Percentiles rank a stretch among this genome's conserved stretches.
Evolutionary conservation across 106 monocot genomes (phyloP).

Genomic region (Phalaenopsis equestris): DNA sequence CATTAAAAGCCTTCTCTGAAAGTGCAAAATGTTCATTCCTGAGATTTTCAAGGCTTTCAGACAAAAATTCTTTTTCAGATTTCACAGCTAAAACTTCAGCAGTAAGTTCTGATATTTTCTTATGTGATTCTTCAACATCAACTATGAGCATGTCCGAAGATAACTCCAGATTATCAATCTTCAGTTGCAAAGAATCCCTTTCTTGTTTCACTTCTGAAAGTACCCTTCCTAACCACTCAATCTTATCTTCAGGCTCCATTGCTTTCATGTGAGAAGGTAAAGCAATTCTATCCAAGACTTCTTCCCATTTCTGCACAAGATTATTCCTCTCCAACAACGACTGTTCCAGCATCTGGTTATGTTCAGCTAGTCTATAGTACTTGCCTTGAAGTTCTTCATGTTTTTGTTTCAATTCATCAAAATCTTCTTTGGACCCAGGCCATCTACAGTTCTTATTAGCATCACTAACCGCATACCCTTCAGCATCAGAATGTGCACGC

Average conservation of each 20-base stretch:
- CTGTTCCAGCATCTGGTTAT: conserved; percentile 92
- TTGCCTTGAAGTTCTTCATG: conserved; percentile 66
- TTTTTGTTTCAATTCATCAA: conserved; percentile 59
- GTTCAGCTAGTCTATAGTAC: conserved; percentile 84
- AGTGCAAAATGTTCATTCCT: conserved; percentile 47
- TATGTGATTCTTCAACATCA: conserved; percentile 65
- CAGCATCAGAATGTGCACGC: conserved; percentile 41
- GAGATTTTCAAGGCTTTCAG: conserved; percentile 56
- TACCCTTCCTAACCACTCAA: conserved; percentile 59
- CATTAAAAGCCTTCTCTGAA: conserved; percentile 53
- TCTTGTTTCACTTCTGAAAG: conserved; percentile 54
- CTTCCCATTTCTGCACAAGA: conserved; percentile 80
- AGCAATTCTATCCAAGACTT: conserved; percentile 53
- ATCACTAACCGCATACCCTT: conserved; percentile 20
- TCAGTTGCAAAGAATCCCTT: conserved; percentile 59
- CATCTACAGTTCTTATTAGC: conserved; percentile 25
- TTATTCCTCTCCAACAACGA: conserved; percentile 78
- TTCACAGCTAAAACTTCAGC: conserved; percentile 46
- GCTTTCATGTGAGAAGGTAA: conserved; percentile 56
- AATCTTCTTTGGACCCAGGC: conserved; percentile 18
- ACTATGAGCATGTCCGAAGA: conserved; percentile 58
- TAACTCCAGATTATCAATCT: conserved; percentile 62
- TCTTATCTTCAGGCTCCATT: conserved; percentile 50
- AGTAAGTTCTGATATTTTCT: conserved; percentile 63
- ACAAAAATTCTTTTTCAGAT: conserved; percentile 64